phyloP scores from a whole-genome alignment of 2,329 filamentous ascomycete genomes.

The Ceratocystis colombiana region DNA sequence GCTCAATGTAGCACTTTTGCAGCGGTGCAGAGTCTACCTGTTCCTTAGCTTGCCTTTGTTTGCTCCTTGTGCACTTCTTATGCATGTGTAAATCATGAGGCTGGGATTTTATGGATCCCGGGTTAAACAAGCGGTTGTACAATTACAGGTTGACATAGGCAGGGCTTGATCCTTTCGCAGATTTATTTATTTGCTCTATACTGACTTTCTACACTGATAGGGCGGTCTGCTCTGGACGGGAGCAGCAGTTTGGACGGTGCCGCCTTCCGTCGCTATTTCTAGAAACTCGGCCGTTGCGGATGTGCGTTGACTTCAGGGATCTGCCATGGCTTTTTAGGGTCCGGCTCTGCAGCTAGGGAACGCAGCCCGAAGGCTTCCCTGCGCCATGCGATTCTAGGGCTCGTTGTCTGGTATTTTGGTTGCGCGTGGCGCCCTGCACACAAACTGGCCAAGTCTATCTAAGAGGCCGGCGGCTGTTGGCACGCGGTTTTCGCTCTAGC shows the following conservation, averaged over 20 bases:
- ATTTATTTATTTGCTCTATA: neutral
- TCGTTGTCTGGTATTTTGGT: neutral
- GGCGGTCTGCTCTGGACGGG: neutral
- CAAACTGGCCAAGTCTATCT: neutral
- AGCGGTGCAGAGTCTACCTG: neutral
- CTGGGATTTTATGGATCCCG: constrained; percentile 6
- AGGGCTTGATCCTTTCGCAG: neutral
- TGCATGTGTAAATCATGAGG: constrained; percentile 15
- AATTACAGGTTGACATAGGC: neutral
- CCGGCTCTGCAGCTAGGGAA: neutral
- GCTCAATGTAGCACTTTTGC: neutral
- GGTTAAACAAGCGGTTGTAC: constrained; percentile 2
- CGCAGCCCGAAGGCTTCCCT: neutral
- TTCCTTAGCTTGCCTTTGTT: neutral
- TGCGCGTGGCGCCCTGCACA: neutral
- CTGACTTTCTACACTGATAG: neutral
- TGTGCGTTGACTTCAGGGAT: neutral
- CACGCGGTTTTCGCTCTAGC: neutral
- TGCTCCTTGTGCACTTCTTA: neutral
- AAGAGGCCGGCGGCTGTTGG: neutral
- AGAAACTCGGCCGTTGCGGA: neutral
- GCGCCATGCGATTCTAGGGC: neutral
- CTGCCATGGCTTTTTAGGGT: neutral
- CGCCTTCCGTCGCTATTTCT: neutral
- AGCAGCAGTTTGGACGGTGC: neutral